A percentile compares a stretch with the other conserved stretches of the same genome.
These are phyloP conservation scores for Leptographium radiaticola DNA, from an alignment of 2,329 filamentous ascomycete genomes.

Conservation along the genomic window DNA sequence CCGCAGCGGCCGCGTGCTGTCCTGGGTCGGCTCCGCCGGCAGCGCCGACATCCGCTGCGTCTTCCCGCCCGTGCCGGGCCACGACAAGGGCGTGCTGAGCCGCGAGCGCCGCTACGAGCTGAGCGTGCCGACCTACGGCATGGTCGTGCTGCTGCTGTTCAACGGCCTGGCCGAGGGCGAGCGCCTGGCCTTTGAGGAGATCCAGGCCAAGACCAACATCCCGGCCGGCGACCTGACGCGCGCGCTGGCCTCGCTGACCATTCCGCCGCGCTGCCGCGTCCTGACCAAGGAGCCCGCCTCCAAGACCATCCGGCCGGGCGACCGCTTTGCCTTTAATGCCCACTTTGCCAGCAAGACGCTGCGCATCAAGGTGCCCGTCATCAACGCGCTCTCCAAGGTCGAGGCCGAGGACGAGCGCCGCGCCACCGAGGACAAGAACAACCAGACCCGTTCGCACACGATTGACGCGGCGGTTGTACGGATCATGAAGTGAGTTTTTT, in stretches of 20 bases:
- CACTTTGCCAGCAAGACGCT: conserved; percentile 70
- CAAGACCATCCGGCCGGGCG: conserved; percentile 62
- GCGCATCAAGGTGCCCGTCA: conserved; percentile 80
- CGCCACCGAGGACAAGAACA: conserved; percentile 63
- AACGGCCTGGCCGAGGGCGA: conserved; percentile 48
- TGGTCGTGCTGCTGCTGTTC: conserved; percentile 82
- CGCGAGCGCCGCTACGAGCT: conserved; percentile 72
- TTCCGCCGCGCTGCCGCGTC: conserved; percentile 72
- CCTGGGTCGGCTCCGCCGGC: conserved; percentile 62
- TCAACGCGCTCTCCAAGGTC: conserved; percentile 70
- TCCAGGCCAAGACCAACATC: conserved; percentile 72
- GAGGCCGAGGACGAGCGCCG: conserved; percentile 59
- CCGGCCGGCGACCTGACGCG: conserved; percentile 59
- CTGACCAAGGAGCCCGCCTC: conserved; percentile 68
- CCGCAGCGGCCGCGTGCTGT: conserved; percentile 76
- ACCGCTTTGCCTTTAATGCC: conserved; percentile 72
- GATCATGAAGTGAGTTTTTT: conserved; percentile 64
- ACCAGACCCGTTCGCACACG: conserved; percentile 55
- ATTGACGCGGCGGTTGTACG: conserved; percentile 67
- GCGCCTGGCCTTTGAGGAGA: conserved; percentile 53
- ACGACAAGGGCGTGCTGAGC: conserved; percentile 46
- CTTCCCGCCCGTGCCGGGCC: conserved; percentile 60
- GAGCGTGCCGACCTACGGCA: conserved; percentile 83
- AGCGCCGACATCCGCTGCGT: conserved; percentile 75
- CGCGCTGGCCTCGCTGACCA: conserved; percentile 68